These are phyloP conservation scores for Eustoma russellianum DNA, from an alignment of 257 asterid species.

Conservation along the genomic window DNA sequence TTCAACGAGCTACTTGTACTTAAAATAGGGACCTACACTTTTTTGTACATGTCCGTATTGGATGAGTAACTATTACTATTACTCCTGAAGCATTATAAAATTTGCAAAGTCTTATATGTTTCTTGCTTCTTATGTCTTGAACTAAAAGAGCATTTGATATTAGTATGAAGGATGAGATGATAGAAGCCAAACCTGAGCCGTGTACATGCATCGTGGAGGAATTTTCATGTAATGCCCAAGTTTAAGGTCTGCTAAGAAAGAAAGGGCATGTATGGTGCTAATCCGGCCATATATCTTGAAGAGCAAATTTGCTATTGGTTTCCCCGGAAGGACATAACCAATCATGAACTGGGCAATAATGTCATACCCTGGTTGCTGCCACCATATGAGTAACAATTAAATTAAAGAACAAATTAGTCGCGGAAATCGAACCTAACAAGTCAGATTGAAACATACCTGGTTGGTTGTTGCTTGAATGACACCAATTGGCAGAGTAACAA, in stretches of 20 bases:
- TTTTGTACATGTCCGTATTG: no score
- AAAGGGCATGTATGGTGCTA: slow-evolving; percentile 75
- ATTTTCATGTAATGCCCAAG: slow-evolving; percentile 96
- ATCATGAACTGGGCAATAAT: slow-evolving; percentile 79
- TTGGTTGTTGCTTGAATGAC: slow-evolving; percentile 95
- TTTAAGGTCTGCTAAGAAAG: slow-evolving; percentile 83
- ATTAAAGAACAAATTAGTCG: no score
- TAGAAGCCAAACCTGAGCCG: slow-evolving; percentile 47
- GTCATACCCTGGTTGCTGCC: slow-evolving; percentile 95
- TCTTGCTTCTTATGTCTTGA: no score
- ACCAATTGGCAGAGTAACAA: slow-evolving; percentile 85
- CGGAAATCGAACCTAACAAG: no score
- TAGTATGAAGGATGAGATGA: no score
- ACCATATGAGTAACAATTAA: no score
- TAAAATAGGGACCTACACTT: no score
- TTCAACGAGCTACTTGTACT: no score
- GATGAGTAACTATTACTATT: no score
- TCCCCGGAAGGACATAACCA: slow-evolving; percentile 77
- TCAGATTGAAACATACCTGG: slow-evolving; percentile 37
- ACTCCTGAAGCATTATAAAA: no score
- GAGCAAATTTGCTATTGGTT: slow-evolving; percentile 77
- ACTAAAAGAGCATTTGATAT: no score
- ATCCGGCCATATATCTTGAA: slow-evolving; percentile 83
- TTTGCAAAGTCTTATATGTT: no score
- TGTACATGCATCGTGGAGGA: slow-evolving; percentile 78